These are phyloP conservation scores for Botrytis squamosa DNA, from an alignment of 2,329 filamentous ascomycete species.

Conservation along the genomic window DNA sequence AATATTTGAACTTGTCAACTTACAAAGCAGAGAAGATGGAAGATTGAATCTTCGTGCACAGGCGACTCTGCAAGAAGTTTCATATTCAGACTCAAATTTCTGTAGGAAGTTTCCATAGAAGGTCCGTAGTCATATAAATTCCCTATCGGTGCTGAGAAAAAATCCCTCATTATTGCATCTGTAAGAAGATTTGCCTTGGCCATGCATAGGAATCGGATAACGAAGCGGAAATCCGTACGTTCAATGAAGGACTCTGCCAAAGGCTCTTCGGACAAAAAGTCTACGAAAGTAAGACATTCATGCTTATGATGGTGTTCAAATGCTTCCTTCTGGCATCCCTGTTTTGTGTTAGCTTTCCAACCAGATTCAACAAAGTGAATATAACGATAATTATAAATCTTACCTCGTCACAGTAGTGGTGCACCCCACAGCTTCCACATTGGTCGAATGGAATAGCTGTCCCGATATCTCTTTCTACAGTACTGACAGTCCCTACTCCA, in stretches of 20 bases:
- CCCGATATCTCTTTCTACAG: not conserved
- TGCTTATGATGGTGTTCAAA: not conserved
- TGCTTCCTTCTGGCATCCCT: not conserved
- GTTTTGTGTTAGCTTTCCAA: not conserved
- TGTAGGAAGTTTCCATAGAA: not conserved
- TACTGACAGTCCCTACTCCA: not conserved
- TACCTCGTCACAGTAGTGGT: not conserved
- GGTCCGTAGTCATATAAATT: not conserved
- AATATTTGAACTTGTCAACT: not conserved
- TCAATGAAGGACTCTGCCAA: not conserved
- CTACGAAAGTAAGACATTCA: not conserved
- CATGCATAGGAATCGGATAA: not conserved
- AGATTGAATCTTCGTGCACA: not conserved
- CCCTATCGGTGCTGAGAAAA: not conserved
- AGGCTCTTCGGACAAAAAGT: not conserved
- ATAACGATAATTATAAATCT: not conserved
- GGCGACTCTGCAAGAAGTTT: not conserved
- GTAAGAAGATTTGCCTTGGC: not conserved
- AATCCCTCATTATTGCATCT: not conserved
- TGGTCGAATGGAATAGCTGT: not conserved
- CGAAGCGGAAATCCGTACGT: not conserved
- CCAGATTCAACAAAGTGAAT: not conserved
- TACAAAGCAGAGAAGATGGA: not conserved
- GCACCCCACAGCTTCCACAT: not conserved
- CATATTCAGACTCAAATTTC: not conserved